phyloP scores from a whole-genome alignment of 192 early-diverging fungal genomes.

The Gaertneriomyces semiglobifer region DNA sequence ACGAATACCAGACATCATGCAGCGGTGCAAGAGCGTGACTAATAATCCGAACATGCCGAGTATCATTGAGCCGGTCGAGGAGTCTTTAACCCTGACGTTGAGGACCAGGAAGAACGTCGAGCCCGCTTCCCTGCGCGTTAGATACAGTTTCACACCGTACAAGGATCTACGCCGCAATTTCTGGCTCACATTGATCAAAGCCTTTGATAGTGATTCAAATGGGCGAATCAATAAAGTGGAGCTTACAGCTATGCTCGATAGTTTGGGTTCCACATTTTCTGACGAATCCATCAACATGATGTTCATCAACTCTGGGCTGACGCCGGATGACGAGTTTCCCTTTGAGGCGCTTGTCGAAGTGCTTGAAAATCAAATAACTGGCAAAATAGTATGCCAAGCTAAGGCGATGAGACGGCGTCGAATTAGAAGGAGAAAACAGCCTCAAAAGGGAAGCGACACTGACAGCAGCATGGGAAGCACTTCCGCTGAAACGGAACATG shows the following conservation, averaged over 20 bases:
- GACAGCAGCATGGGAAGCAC: neutral
- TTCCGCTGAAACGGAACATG: constrained; percentile 40
- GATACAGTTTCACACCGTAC: constrained; percentile 60
- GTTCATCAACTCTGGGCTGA: constrained; percentile 50
- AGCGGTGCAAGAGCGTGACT: constrained; percentile 28
- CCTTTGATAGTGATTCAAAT: constrained; percentile 62
- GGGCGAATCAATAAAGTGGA: constrained; percentile 57
- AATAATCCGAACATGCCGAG: constrained; percentile 20
- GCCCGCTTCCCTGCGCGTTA: constrained; percentile 49
- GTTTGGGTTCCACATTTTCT: constrained; percentile 63
- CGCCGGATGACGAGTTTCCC: constrained; percentile 57
- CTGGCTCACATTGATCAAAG: constrained; percentile 61
- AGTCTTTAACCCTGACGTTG: constrained; percentile 15
- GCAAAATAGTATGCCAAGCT: constrained; percentile 27
- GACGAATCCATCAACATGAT: constrained; percentile 58
- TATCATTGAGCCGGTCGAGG: constrained; percentile 12
- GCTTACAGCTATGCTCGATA: constrained; percentile 69
- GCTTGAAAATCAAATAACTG: constrained; percentile 52
- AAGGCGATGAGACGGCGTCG: constrained; percentile 1
- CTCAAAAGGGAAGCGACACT: neutral
- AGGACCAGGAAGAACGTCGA: constrained; percentile 29
- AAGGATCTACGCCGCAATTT: constrained; percentile 63
- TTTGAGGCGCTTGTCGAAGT: constrained; percentile 60
- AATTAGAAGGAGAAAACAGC: constrained; percentile 5
- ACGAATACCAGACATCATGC: constrained; percentile 51